phyloP scores from a whole-genome alignment of 2,329 filamentous ascomycete genomes.

The Hysterium pulicare region DNA sequence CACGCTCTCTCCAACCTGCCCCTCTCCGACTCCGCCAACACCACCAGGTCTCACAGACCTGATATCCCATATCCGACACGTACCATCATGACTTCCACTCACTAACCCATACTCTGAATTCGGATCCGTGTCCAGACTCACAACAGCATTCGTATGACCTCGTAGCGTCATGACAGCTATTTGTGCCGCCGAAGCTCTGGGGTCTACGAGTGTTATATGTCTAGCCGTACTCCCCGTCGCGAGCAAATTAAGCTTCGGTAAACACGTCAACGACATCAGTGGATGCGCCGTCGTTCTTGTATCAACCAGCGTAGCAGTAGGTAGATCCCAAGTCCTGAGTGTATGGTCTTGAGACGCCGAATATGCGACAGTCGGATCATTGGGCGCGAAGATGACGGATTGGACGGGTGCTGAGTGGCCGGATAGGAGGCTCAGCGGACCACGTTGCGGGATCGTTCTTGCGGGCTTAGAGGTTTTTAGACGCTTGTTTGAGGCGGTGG shows the following conservation, averaged over 20 bases:
- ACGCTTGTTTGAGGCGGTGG: slow-evolving; percentile 65
- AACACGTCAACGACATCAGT: slow-evolving; percentile 72
- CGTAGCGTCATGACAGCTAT: slow-evolving; percentile 87
- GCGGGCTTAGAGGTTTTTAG: slow-evolving; percentile 64
- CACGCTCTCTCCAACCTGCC: slow-evolving; percentile 63
- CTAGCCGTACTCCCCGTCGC: slow-evolving; percentile 78
- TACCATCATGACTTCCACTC: slow-evolving; percentile 88
- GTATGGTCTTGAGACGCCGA: slow-evolving; percentile 89
- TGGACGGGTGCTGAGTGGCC: slow-evolving; percentile 73
- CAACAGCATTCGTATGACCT: slow-evolving; percentile 75
- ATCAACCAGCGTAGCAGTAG: slow-evolving; percentile 74
- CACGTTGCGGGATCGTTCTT: slow-evolving; percentile 67
- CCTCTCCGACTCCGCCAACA: slow-evolving; percentile 53
- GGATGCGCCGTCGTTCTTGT: slow-evolving; percentile 80
- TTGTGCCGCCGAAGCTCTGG: slow-evolving; percentile 69
- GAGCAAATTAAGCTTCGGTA: slow-evolving; percentile 63
- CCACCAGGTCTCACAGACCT: slow-evolving; percentile 62
- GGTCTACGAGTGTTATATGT: slow-evolving; percentile 91
- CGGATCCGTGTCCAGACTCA: slow-evolving; percentile 57
- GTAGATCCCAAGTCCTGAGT: slow-evolving; percentile 84
- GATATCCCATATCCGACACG: slow-evolving; percentile 91
- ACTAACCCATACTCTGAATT: slow-evolving; percentile 78
- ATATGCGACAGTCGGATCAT: slow-evolving; percentile 85
- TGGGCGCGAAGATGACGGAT: slow-evolving; percentile 77
- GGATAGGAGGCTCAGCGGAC: slow-evolving; percentile 70